Conservation (phyloP, 2,329 filamentous ascomycete genomes). For the Colletotrichum neosansevieriae region DNA sequence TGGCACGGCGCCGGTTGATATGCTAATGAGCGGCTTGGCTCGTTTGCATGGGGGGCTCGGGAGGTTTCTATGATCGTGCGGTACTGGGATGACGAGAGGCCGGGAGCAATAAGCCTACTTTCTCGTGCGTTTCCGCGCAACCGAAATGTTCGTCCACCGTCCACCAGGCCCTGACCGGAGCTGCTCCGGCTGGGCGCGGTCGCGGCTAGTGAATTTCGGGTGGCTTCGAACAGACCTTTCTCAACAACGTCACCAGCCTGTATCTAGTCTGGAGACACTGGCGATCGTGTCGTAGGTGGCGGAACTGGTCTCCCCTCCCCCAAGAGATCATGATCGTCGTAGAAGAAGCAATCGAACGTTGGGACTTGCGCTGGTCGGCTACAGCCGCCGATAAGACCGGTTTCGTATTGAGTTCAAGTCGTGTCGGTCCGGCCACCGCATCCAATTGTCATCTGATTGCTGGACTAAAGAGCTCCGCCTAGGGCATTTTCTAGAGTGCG, state of each 20-base stretch:
- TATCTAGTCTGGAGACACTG: not conserved
- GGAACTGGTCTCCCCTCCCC: not conserved
- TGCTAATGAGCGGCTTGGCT: conserved; percentile 13
- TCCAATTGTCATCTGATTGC: not conserved
- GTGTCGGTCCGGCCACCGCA: not conserved
- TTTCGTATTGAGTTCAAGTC: conserved; percentile 5
- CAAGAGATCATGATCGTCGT: conserved; percentile 4
- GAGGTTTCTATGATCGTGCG: conserved; percentile 4
- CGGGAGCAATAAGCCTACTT: conserved; percentile 21
- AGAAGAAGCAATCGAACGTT: conserved; percentile 2
- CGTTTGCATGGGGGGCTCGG: not conserved
- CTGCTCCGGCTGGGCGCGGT: not conserved
- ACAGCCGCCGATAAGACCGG: not conserved
- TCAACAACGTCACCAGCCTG: not conserved
- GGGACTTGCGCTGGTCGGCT: not conserved
- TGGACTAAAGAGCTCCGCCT: not conserved
- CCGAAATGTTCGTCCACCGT: not conserved
- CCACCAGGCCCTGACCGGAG: not conserved
- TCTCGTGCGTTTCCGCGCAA: conserved; percentile 26
- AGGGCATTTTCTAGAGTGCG: no score
- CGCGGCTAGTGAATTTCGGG: not conserved
- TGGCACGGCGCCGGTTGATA: conserved; percentile 20
- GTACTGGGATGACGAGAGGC: not conserved
- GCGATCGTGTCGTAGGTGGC: conserved; percentile 5
- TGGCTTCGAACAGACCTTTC: not conserved